phyloP scores from a whole-genome alignment of 1,284 basidiomycete genomes.

The Rhodofomes roseus region DNA sequence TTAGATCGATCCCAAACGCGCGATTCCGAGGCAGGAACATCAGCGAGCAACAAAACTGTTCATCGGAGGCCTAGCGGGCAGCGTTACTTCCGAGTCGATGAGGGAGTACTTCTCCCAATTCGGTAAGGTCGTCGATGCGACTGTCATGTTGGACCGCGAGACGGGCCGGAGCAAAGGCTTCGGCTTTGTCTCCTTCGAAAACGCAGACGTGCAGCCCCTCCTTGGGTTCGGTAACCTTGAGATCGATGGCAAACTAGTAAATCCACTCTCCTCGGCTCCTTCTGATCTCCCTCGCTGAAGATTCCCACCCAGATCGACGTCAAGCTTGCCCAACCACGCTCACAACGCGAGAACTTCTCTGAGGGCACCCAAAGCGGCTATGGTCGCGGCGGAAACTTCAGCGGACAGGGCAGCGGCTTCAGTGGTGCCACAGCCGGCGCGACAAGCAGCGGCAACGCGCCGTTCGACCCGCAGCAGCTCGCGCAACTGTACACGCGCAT shows the following conservation, averaged over 20 bases:
- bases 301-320: constrained; percentile 76
- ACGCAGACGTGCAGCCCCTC: constrained; percentile 81
- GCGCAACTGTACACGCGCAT: constrained; percentile 80
- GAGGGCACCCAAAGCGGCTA: constrained; percentile 25
- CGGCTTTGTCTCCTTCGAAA: constrained; percentile 95
- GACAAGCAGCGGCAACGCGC: constrained; percentile 36
- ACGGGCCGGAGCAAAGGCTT: constrained; percentile 96
- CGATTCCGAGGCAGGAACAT: constrained; percentile 94
- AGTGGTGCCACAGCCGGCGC: constrained; percentile 18
- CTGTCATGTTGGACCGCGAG: constrained; percentile 98
- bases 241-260: constrained; percentile 87
- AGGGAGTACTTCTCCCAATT: constrained; percentile 88
- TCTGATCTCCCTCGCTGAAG: constrained; percentile 3
- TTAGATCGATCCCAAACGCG: constrained; percentile 98
- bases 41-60: constrained; percentile 92
- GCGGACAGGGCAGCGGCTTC: constrained; percentile 17
- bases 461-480: constrained; percentile 79
- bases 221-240: constrained; percentile 83
- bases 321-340: constrained; percentile 87
- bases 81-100: constrained; percentile 92
- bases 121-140: constrained; percentile 94
- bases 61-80: constrained; percentile 90
- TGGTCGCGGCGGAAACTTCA: constrained; percentile 26
- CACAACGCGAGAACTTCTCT: constrained; percentile 61
- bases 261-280: neutral